Conservation (phyloP, 2,329 filamentous ascomycete genomes). For the Neoscytalidium dimidiatum region DNA sequence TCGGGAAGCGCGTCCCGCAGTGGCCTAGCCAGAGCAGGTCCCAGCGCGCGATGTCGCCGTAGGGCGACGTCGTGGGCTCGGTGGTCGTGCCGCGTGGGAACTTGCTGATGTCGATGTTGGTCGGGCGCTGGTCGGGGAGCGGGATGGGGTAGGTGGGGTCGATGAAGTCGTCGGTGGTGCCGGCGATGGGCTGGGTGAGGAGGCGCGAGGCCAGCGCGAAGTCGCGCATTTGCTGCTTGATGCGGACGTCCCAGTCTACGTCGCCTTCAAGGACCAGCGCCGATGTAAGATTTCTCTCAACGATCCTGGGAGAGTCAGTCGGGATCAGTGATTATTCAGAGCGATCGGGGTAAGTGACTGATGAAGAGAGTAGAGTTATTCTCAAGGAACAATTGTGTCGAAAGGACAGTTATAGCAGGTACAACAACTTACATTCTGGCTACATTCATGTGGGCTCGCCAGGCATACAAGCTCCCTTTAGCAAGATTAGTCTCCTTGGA, state of each 20-base stretch:
- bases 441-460: slow-evolving; percentile 16
- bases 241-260: slow-evolving; percentile 26
- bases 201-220: slow-evolving; percentile 22
- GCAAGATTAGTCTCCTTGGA: slow-evolving; percentile 21
- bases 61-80: slow-evolving; percentile 26
- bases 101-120: slow-evolving; percentile 18
- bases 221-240: slow-evolving; percentile 25
- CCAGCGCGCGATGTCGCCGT: slow-evolving; percentile 38
- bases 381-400: not conserved
- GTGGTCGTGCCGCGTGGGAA: not conserved
- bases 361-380: not conserved
- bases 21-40: slow-evolving; percentile 41
- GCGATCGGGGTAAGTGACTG: not conserved
- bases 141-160: slow-evolving; percentile 23
- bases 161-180: not conserved
- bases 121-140: not conserved
- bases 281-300: slow-evolving; percentile 19
- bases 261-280: slow-evolving; percentile 27
- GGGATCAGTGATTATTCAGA: not conserved
- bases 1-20: slow-evolving; percentile 30
- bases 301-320: not conserved
- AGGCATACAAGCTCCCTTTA: slow-evolving; percentile 4
- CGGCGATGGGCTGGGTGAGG: slow-evolving; percentile 19
- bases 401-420: not conserved
- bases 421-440: not conserved